Evolutionary conservation across 2,329 filamentous ascomycete genomes (phyloP).

Genomic region (Trichoderma breve): DNA sequence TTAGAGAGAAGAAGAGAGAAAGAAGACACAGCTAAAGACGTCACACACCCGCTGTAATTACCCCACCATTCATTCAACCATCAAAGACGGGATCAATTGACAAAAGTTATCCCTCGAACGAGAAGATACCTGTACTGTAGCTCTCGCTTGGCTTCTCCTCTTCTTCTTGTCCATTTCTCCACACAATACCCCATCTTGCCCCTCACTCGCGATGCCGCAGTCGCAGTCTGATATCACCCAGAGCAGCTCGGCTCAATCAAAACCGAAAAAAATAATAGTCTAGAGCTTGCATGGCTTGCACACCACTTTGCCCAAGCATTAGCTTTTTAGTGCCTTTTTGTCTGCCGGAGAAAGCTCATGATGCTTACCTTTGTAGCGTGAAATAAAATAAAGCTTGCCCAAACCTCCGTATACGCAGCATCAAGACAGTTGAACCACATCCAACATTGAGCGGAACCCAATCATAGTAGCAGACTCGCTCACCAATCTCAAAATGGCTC

Average conservation of each 20-base stretch:
- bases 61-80: background rate
- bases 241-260: constrained; percentile 10
- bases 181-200: constrained; percentile 13
- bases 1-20: background rate
- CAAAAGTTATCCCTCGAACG: background rate
- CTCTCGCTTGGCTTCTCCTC: constrained; percentile 3
- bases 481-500: background rate
- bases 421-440: background rate
- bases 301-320: background rate
- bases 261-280: background rate
- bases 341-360: background rate
- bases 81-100: background rate
- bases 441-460: background rate
- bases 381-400: background rate
- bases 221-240: constrained; percentile 14
- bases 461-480: background rate
- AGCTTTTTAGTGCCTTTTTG: background rate
- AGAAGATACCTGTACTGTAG: background rate
- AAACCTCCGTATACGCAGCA: background rate
- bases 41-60: background rate
- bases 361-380: background rate
- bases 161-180: background rate
- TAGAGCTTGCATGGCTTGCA: background rate
- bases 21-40: background rate
- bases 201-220: constrained; percentile 11